A percentile compares a stretch with the other conserved stretches of the same genome.
These are phyloP conservation scores for Colletotrichum aenigma DNA, from an alignment of 2,329 filamentous ascomycete species.

Conservation along the genomic window DNA sequence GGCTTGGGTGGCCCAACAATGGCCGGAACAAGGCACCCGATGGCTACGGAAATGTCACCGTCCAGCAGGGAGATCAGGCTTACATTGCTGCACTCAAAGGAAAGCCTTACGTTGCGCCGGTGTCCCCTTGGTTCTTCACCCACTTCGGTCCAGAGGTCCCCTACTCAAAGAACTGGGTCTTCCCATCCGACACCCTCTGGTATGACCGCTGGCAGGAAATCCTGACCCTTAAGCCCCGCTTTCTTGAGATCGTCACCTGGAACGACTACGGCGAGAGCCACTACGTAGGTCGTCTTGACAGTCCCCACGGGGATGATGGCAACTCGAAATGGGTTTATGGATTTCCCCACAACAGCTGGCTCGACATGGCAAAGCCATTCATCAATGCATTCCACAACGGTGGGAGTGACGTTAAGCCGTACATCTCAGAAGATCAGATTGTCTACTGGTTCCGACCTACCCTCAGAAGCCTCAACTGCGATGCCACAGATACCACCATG, in stretches of 20 bases:
- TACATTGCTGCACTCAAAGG: conserved; percentile 38
- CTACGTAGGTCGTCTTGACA: conserved; percentile 53
- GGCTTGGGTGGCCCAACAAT: conserved; percentile 51
- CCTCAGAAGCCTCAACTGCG: conserved; percentile 49
- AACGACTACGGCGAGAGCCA: conserved; percentile 61
- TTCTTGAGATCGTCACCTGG: conserved; percentile 50
- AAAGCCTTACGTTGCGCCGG: conserved; percentile 54
- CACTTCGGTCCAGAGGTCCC: conserved; percentile 48
- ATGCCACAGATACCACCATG: conserved; percentile 55
- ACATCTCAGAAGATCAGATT: conserved; percentile 53
- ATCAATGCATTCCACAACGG: conserved; percentile 57
- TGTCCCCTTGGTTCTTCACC: conserved; percentile 50
- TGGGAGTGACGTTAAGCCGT: conserved; percentile 38
- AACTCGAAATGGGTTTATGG: conserved; percentile 53
- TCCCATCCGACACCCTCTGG: conserved; percentile 63
- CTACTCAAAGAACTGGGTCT: conserved; percentile 61
- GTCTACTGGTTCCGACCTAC: conserved; percentile 62
- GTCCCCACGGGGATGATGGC: conserved; percentile 44
- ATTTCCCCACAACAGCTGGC: conserved; percentile 53
- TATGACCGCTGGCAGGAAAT: conserved; percentile 60
- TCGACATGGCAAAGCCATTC: conserved; percentile 57
- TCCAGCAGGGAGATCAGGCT: conserved; percentile 39
- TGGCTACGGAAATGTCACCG: conserved; percentile 38
- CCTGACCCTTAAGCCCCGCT: conserved; percentile 47
- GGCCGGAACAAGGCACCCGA: conserved; percentile 54